phyloP scores from a whole-genome alignment of 371 early-diverging fungal species.

The Mortierella sp. region DNA sequence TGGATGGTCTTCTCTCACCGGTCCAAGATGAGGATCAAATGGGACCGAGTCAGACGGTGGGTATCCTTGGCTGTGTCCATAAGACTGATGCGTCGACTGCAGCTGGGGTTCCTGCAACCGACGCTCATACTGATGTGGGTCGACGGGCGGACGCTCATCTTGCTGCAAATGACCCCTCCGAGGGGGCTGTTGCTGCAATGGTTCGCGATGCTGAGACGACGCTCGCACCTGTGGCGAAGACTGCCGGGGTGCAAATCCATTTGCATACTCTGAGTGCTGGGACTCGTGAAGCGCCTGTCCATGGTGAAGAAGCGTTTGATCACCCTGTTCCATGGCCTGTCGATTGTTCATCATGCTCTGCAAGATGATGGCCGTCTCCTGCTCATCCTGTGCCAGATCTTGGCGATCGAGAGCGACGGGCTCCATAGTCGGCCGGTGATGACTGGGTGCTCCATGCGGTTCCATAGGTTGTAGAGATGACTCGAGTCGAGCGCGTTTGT shows the following conservation, averaged over 20 bases:
- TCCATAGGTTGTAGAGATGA: conserved; percentile 5
- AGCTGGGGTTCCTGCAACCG: conserved; percentile 11
- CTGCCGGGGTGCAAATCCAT: neutral
- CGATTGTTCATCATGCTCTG: conserved; percentile 46
- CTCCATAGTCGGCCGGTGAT: conserved; percentile 7
- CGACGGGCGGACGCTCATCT: neutral
- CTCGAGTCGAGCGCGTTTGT: conserved; percentile 17
- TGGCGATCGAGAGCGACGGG: conserved; percentile 8
- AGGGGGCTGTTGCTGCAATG: neutral
- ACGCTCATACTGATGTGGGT: neutral
- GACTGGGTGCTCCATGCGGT: neutral
- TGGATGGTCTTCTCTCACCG: conserved; percentile 1
- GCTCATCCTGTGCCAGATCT: conserved; percentile 30
- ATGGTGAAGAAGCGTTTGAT: neutral
- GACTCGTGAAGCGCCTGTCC: neutral
- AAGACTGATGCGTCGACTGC: neutral
- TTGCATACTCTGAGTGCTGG: neutral
- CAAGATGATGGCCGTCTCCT: conserved; percentile 29
- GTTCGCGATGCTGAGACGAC: conserved; percentile 13
- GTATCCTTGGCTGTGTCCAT: conserved; percentile 2
- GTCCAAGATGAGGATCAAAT: conserved; percentile 17
- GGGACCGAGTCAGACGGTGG: neutral
- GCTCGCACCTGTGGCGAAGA: conserved; percentile 1
- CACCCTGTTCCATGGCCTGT: conserved; percentile 16
- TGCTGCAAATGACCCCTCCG: neutral